These are phyloP conservation scores for Canna indica DNA, from an alignment of 176 grass and related monocot genomes.

Conservation along the genomic window DNA sequence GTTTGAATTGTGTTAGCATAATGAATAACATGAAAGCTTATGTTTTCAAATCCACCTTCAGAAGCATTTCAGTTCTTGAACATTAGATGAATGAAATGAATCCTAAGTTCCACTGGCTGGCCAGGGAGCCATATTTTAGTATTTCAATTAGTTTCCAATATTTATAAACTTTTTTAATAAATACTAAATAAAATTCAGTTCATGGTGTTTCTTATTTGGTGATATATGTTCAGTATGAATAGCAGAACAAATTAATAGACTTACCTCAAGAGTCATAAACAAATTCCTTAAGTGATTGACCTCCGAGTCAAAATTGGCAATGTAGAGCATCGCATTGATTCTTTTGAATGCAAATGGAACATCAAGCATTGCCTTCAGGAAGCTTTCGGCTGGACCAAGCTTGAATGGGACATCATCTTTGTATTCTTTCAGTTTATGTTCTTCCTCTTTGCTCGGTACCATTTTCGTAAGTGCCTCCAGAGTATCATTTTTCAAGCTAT, in stretches of 20 bases:
- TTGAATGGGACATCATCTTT: slow-evolving; percentile 1
- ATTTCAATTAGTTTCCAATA: too few species aligned
- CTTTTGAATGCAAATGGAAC: slow-evolving; percentile 15
- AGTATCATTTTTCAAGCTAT: slow-evolving; percentile 2
- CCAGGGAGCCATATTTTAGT: too few species aligned
- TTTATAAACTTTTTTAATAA: too few species aligned
- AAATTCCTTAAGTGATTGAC: slow-evolving; percentile 4
- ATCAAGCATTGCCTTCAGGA: slow-evolving; percentile 9
- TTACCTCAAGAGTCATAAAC: slow-evolving; percentile 9
- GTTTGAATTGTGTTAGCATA: background rate
- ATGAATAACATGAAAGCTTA: background rate
- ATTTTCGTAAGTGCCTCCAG: slow-evolving; percentile 10
- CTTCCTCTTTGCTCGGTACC: slow-evolving; percentile 6
- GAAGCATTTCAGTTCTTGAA: background rate
- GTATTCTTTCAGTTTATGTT: slow-evolving; percentile 1
- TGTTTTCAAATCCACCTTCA: background rate
- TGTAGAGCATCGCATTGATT: slow-evolving; percentile 8
- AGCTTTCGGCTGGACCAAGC: slow-evolving; percentile 8
- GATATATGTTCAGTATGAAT: background rate
- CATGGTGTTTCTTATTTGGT: background rate
- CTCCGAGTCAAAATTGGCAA: slow-evolving; percentile 10
- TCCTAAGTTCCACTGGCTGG: background rate
- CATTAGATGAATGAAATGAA: background rate
- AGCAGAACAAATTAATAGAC: background rate
- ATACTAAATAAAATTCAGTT: background rate